These are phyloP conservation scores for Cercospora citrullina DNA, from an alignment of 2,329 filamentous ascomycete genomes.

Conservation along the genomic window DNA sequence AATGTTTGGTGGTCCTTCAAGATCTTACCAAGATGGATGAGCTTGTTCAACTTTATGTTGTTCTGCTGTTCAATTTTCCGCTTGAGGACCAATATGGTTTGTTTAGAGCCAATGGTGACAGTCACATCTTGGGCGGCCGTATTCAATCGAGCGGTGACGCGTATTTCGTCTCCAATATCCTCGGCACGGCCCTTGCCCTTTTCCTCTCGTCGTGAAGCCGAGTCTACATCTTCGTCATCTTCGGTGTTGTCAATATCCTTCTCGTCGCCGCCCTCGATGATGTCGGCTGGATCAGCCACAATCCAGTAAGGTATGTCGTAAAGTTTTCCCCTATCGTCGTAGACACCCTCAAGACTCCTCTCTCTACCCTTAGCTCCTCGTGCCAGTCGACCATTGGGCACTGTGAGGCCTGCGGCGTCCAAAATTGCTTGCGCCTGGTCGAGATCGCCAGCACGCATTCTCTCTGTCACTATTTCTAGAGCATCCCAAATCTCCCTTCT, in stretches of 20 bases:
- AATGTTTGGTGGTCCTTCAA: conserved; percentile 69
- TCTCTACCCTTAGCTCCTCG: conserved; percentile 24
- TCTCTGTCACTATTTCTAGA: conserved; percentile 65
- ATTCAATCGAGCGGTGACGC: conserved; percentile 41
- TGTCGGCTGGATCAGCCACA: conserved; percentile 46
- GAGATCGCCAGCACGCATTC: conserved; percentile 59
- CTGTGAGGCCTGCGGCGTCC: conserved; percentile 65
- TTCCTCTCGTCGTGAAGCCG: background rate
- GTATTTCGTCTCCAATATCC: conserved; percentile 35
- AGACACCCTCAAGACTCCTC: conserved; percentile 39
- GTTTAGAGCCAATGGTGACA: conserved; percentile 39
- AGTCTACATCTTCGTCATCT: conserved; percentile 22
- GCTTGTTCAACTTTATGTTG: conserved; percentile 63
- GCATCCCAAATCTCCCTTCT: conserved; percentile 78
- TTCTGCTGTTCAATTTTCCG: conserved; percentile 64
- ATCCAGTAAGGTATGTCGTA: conserved; percentile 51
- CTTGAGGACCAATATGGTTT: conserved; percentile 65
- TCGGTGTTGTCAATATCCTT: conserved; percentile 30
- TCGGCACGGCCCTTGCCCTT: conserved; percentile 40
- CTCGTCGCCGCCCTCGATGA: conserved; percentile 38
- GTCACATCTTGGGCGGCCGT: conserved; percentile 42
- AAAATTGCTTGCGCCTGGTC: conserved; percentile 72
- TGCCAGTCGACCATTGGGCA: conserved; percentile 43
- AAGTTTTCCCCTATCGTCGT: conserved; percentile 45
- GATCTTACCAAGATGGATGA: conserved; percentile 80